A percentile compares a stretch with the other conserved stretches of the same genome.
phyloP scores from a whole-genome alignment of 139 green algal genomes.

The Chlamydomonas urium region DNA sequence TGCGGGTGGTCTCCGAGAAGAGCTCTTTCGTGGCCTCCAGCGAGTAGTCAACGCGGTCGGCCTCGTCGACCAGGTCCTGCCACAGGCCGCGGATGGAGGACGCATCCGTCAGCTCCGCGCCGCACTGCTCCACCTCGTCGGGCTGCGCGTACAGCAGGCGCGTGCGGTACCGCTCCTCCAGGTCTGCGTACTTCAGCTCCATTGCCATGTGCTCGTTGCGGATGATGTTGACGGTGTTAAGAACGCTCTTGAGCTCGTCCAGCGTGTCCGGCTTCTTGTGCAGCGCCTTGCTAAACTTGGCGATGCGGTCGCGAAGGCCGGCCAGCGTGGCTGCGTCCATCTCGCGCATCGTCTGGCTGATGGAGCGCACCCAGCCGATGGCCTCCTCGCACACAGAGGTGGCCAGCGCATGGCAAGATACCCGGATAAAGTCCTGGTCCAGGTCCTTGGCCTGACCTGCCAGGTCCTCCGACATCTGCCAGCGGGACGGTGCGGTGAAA shows the following conservation, averaged over 20 bases:
- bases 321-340: conserved; percentile 47
- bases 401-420: conserved; percentile 58
- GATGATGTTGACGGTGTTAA: conserved; percentile 57
- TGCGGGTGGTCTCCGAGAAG: conserved; percentile 60
- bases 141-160: conserved; percentile 57
- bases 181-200: conserved; percentile 68
- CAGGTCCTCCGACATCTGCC: conserved; percentile 38
- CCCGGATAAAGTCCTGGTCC: conserved; percentile 66
- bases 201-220: conserved; percentile 58
- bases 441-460: conserved; percentile 44
- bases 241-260: conserved; percentile 65
- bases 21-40: conserved; percentile 65
- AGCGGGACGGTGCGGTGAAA: too few relatives aligned
- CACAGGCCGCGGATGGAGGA: background rate
- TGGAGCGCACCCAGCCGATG: conserved; percentile 63
- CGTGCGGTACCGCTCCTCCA: conserved; percentile 79
- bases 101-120: conserved; percentile 29
- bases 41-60: conserved; percentile 53
- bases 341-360: conserved; percentile 62
- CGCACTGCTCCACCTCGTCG: conserved; percentile 25
- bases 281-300: background rate
- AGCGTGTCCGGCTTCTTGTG: conserved; percentile 45
- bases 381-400: conserved; percentile 67
- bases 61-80: conserved; percentile 43
- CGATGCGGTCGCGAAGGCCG: conserved; percentile 31